phyloP scores from a whole-genome alignment of 768 basidiomycete genomes.

The Nidula microcarpa region DNA sequence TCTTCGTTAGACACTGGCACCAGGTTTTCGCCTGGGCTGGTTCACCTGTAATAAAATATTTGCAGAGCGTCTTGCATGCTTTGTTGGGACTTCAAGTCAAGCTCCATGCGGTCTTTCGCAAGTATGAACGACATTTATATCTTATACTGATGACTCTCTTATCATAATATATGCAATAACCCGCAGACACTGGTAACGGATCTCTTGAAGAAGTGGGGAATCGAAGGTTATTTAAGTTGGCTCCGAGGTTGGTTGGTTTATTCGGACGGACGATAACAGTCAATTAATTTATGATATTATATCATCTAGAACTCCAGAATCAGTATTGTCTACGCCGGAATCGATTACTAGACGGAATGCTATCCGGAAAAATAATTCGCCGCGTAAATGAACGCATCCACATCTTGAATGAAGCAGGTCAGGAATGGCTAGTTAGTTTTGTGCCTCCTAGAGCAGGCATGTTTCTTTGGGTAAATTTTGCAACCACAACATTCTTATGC shows the following conservation, averaged over 20 bases:
- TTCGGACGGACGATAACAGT: no score
- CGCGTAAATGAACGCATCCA: conserved; percentile 29
- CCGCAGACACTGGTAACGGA: conserved; percentile 52
- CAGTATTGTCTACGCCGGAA: conserved; percentile 25
- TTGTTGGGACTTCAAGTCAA: conserved; percentile 65
- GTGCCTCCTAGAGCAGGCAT: conserved; percentile 80
- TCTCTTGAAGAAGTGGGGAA: conserved; percentile 63
- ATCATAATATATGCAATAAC: no score
- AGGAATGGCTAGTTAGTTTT: no score
- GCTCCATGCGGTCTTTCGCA: conserved; percentile 72
- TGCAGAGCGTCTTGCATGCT: conserved; percentile 70
- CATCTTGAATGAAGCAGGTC: conserved; percentile 26
- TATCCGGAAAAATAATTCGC: conserved; percentile 44
- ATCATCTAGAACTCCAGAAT: conserved; percentile 63
- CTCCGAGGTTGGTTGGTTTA: conserved; percentile 54
- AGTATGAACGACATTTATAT: conserved; percentile 27
- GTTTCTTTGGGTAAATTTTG: conserved; percentile 73
- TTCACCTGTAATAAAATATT: conserved; percentile 75
- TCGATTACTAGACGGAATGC: conserved; percentile 28
- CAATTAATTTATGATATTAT: no score
- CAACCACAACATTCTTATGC: no score
- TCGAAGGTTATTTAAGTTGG: conserved; percentile 76
- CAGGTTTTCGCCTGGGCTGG: conserved; percentile 77
- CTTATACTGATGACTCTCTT: neutral
- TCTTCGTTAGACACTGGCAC: conserved; percentile 60